Conservation (phyloP, 306 rosid genomes). For the Prunus mira region DNA sequence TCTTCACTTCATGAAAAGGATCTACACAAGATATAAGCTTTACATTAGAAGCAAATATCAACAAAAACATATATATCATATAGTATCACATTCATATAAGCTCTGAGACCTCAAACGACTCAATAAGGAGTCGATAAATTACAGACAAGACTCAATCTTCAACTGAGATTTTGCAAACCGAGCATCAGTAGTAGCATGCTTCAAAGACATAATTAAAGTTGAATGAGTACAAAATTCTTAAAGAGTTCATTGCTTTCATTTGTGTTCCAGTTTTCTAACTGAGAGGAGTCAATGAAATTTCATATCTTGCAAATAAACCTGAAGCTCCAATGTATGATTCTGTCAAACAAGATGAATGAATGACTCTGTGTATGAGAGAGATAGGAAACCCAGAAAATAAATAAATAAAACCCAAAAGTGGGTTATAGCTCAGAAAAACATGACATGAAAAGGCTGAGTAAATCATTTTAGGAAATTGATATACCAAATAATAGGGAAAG, state of each 20-base stretch:
- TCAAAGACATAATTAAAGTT: background rate
- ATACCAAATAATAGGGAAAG: constrained; percentile 2
- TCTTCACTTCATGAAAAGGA: constrained; percentile 99
- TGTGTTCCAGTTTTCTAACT: background rate
- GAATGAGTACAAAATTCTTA: background rate
- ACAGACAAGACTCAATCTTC: background rate
- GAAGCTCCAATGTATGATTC: background rate
- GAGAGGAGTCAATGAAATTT: background rate
- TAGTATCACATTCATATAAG: background rate
- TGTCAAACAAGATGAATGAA: background rate
- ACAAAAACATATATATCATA: background rate
- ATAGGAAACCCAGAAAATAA: background rate
- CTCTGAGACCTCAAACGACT: background rate
- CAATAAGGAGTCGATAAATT: background rate
- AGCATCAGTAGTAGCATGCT: background rate
- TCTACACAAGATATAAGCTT: constrained; percentile 47
- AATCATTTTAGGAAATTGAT: background rate
- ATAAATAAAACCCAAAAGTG: background rate
- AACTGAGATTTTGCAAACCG: background rate
- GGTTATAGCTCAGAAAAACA: background rate
- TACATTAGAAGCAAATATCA: constrained; percentile 27
- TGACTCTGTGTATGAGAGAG: too few relatives aligned
- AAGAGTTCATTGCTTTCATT: background rate
- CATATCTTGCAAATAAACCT: background rate
- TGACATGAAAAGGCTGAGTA: background rate